Evolutionary conservation across 129 eudicot species (phyloP).

Genomic region (Tagetes erecta): DNA sequence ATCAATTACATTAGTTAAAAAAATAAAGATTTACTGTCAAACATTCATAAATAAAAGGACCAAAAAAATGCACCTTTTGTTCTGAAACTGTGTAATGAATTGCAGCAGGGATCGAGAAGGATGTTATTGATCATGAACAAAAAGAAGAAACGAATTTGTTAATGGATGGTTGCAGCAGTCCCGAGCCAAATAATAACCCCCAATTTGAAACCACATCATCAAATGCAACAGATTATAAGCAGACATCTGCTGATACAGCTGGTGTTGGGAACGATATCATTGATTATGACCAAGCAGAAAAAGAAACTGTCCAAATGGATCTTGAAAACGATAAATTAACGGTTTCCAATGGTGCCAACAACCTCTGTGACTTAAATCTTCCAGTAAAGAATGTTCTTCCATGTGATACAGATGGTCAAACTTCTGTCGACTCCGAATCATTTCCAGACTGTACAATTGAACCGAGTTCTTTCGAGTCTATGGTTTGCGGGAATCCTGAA

Average conservation of each 20-base stretch:
- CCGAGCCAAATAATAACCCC: neutral
- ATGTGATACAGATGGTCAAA: slow-evolving; percentile 27
- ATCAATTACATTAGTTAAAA: neutral
- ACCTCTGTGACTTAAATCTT: slow-evolving; percentile 33
- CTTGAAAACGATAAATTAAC: slow-evolving; percentile 8
- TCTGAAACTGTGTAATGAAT: neutral
- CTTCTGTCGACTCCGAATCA: slow-evolving; percentile 13
- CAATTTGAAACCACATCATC: slow-evolving; percentile 6
- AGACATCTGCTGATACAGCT: slow-evolving; percentile 5
- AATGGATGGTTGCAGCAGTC: slow-evolving; percentile 7
- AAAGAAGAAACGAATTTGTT: slow-evolving; percentile 6
- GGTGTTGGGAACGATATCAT: slow-evolving; percentile 15
- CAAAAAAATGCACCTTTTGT: neutral
- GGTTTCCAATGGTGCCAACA: neutral
- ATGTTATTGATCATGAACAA: slow-evolving; percentile 7
- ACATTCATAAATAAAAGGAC: neutral
- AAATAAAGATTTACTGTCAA: no score
- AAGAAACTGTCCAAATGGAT: slow-evolving; percentile 2
- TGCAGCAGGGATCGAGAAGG: slow-evolving; percentile 6
- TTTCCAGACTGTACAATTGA: slow-evolving; percentile 2
- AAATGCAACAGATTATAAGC: slow-evolving; percentile 20
- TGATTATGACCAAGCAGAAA: slow-evolving; percentile 6
- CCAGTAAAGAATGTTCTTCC: slow-evolving; percentile 24
- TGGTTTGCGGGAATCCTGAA: slow-evolving; percentile 4
- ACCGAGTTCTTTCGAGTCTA: slow-evolving; percentile 14